Conservation (phyloP, 2,329 filamentous ascomycete genomes). For the Ophiostoma angusticollis region DNA sequence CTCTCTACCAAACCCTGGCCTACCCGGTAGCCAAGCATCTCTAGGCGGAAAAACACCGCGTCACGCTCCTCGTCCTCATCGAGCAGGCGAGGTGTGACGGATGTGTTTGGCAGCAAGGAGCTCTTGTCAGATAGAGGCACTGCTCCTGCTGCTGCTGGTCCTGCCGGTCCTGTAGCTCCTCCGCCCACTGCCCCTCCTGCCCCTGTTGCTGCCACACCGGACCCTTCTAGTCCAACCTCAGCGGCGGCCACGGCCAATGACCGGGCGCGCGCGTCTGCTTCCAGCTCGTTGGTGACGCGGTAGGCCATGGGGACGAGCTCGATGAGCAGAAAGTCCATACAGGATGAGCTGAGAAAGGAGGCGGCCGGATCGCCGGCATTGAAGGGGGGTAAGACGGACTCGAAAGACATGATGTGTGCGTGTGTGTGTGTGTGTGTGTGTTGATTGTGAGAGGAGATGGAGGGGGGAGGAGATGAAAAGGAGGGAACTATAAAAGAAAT, state of each 20-base stretch:
- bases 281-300: constrained; percentile 65
- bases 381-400: constrained; percentile 54
- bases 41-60: constrained; percentile 71
- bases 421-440: background rate
- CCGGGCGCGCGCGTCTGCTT: constrained; percentile 26
- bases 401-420: constrained; percentile 52
- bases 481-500: background rate
- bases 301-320: constrained; percentile 93
- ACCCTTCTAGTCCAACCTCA: constrained; percentile 9
- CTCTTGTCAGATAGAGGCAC: constrained; percentile 1
- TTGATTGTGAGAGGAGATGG: too few relatives aligned
- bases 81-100: constrained; percentile 27
- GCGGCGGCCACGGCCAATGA: constrained; percentile 24
- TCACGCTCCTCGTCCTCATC: constrained; percentile 77
- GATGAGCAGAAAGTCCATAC: constrained; percentile 88
- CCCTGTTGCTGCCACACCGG: background rate
- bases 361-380: constrained; percentile 62
- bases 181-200: constrained; percentile 9
- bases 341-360: constrained; percentile 66
- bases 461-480: too few relatives aligned
- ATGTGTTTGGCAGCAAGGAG: constrained; percentile 7
- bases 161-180: constrained; percentile 8
- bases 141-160: background rate
- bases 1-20: constrained; percentile 85
- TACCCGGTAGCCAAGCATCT: constrained; percentile 78